Evolutionary conservation across 495 filamentous ascomycete species (phyloP).

Genomic region (Schizothecium vesticola): DNA sequence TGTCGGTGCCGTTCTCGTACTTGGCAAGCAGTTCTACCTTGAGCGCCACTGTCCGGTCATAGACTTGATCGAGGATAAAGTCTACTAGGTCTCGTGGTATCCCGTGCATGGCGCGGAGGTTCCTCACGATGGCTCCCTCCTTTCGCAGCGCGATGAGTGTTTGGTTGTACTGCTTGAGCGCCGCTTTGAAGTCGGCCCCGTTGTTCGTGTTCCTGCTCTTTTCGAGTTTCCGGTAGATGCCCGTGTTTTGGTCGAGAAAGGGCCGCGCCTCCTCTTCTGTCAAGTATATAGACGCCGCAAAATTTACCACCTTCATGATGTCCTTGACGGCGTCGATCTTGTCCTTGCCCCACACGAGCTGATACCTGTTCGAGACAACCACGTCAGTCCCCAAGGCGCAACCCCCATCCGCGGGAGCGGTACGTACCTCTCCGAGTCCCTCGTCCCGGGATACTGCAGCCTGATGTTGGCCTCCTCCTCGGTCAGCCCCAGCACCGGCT

Average conservation of each 20-base stretch:
- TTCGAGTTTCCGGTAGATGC: slow-evolving; percentile 66
- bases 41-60: slow-evolving; percentile 87
- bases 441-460: slow-evolving; percentile 69
- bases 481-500: slow-evolving; percentile 41
- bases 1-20: slow-evolving; percentile 81
- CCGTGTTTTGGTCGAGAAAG: slow-evolving; percentile 68
- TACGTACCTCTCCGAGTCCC: slow-evolving; percentile 65
- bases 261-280: slow-evolving; percentile 55
- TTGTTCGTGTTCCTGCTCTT: slow-evolving; percentile 57
- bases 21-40: slow-evolving; percentile 72
- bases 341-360: slow-evolving; percentile 70
- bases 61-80: slow-evolving; percentile 80
- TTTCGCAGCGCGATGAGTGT: slow-evolving; percentile 52
- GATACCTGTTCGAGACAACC: slow-evolving; percentile 51
- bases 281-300: slow-evolving; percentile 68
- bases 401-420: neutral
- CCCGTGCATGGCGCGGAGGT: slow-evolving; percentile 58
- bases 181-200: slow-evolving; percentile 59
- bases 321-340: slow-evolving; percentile 83
- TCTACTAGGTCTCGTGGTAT: slow-evolving; percentile 66
- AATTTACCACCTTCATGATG: slow-evolving; percentile 72
- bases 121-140: slow-evolving; percentile 62
- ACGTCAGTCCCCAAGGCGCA: slow-evolving; percentile 9
- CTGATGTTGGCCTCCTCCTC: slow-evolving; percentile 51
- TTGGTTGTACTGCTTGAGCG: slow-evolving; percentile 71